These are phyloP conservation scores for Boletus sp. DNA, from an alignment of 1,284 basidiomycete species.

Conservation along the genomic window DNA sequence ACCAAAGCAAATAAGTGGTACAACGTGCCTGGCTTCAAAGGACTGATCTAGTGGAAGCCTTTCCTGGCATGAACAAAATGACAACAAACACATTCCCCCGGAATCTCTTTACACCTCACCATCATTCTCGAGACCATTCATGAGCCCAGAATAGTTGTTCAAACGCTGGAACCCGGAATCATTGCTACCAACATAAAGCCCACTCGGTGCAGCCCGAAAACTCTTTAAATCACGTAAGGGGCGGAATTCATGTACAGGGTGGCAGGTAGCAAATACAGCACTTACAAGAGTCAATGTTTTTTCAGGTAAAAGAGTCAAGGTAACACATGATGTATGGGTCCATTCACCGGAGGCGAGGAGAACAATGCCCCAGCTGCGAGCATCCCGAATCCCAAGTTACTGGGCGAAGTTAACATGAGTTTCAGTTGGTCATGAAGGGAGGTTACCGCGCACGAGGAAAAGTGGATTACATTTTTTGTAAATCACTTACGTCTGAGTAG, in stretches of 20 bases:
- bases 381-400: constrained; percentile 9
- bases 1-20: no score
- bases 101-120: neutral
- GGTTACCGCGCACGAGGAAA: constrained; percentile 11
- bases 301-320: no score
- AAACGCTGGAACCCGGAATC: neutral
- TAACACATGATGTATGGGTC: neutral
- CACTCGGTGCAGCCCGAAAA: neutral
- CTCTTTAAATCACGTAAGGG: neutral
- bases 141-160: neutral
- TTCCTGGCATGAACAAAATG: neutral
- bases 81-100: neutral
- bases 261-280: neutral
- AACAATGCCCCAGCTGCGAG: neutral
- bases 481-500: neutral
- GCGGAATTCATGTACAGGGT: neutral
- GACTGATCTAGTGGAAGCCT: neutral
- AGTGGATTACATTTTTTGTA: constrained; percentile 17
- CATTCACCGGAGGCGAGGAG: constrained; percentile 1
- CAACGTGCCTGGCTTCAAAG: neutral
- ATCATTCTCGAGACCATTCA: neutral
- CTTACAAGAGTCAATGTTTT: neutral
- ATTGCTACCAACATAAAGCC: neutral
- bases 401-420: neutral
- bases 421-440: neutral